Evolutionary conservation across 805 yeast species (phyloP).

Genomic region (Ogataea methanolica): DNA sequence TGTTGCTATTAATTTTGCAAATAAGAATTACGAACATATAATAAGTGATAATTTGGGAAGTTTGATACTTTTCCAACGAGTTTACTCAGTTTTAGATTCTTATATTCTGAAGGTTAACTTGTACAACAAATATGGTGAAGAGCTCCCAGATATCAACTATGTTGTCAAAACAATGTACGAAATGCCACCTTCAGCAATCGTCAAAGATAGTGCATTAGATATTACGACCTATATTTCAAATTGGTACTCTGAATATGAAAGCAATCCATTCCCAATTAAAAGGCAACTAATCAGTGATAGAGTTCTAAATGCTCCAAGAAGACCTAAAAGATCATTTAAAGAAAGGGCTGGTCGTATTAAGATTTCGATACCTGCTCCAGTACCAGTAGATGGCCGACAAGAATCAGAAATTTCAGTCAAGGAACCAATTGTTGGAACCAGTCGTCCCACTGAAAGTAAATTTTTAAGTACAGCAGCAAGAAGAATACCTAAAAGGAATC

Average conservation of each 20-base stretch:
- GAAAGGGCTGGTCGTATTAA: no score
- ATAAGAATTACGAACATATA: constrained; percentile 1
- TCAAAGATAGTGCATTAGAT: not conserved
- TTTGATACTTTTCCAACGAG: constrained; percentile 12
- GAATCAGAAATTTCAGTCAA: no score
- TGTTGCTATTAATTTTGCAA: constrained; percentile 13
- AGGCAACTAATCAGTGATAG: not conserved
- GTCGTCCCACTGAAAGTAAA: no score
- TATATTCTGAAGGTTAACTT: constrained; percentile 1
- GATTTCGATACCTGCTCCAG: no score
- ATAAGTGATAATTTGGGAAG: constrained; percentile 2
- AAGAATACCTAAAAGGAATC: no score
- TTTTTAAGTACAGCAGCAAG: no score
- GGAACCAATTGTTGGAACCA: no score
- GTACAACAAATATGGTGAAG: not conserved
- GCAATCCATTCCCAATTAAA: not conserved
- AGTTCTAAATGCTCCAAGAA: not conserved
- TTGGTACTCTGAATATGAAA: not conserved
- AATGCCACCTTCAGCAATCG: not conserved
- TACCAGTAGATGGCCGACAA: no score
- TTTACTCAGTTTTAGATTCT: constrained; percentile 10
- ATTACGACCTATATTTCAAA: not conserved
- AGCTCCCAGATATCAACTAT: constrained; percentile 6
- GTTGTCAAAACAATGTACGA: constrained; percentile 1
- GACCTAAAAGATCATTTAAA: not conserved